Evolutionary conservation across 768 basidiomycete genomes (phyloP).

Genomic region (Mycena galopus): DNA sequence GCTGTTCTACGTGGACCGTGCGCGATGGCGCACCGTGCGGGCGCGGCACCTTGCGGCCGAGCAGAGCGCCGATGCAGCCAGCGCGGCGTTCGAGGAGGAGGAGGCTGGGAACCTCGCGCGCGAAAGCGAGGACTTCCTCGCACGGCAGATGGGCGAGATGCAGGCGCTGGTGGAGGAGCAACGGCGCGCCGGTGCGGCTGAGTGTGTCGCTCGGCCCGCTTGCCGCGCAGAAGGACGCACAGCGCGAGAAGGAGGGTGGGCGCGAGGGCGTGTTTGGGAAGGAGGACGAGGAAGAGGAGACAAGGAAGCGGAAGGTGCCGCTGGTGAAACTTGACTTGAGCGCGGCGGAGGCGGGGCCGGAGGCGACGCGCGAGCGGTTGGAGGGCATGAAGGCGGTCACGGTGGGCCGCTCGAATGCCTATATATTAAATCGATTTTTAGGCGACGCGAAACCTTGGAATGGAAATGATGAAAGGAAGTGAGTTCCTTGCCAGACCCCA

Average conservation of each 20-base stretch:
- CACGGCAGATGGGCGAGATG: slow-evolving; percentile 96
- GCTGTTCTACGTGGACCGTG: slow-evolving; percentile 90
- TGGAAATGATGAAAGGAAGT: too few species aligned
- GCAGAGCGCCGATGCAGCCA: slow-evolving; percentile 86
- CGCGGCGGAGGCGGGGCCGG: slow-evolving; percentile 83
- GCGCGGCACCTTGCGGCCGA: slow-evolving; percentile 80
- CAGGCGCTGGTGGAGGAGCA: slow-evolving; percentile 92
- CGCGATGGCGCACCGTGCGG: slow-evolving; percentile 88
- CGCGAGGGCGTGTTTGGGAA: slow-evolving; percentile 80
- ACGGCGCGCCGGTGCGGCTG: slow-evolving; percentile 90
- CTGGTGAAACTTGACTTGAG: slow-evolving; percentile 94
- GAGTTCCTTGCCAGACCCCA: too few species aligned
- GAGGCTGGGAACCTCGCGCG: slow-evolving; percentile 89
- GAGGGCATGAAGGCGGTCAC: slow-evolving; percentile 52
- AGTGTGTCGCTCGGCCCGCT: slow-evolving; percentile 77
- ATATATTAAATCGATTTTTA: too few species aligned
- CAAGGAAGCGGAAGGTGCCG: slow-evolving; percentile 85
- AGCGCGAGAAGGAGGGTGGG: slow-evolving; percentile 52
- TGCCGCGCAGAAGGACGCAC: slow-evolving; percentile 56
- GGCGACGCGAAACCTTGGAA: too few species aligned
- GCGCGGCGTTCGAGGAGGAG: slow-evolving; percentile 84
- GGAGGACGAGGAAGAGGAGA: slow-evolving; percentile 90
- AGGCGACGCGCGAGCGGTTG: slow-evolving; percentile 65
- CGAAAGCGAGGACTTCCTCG: slow-evolving; percentile 95
- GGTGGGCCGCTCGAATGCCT: too few species aligned